Base-by-base conservation (phyloP, 139 green algal species). In the Picochlorum sp. region DNA sequence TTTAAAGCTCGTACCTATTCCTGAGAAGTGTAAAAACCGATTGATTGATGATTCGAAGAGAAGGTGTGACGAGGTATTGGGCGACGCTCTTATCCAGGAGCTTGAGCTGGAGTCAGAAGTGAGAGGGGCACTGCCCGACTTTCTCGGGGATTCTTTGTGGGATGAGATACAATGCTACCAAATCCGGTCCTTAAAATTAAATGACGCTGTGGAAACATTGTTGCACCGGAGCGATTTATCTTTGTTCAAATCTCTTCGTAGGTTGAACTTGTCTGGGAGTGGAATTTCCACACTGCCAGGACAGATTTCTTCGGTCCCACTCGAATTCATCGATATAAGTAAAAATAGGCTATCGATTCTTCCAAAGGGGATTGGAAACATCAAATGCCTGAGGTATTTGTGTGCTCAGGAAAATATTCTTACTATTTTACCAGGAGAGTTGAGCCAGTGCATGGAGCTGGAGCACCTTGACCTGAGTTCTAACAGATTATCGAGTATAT, bases 401-500 rank as follows among this genome's bases (percentile, higher is more conserved):
- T 26, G 56, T 37, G 82, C 78, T 0, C 85, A 97, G 72, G 73
- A 90, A 69, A 96, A 96, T 78, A 60, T 81, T 57, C 69, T 97
- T 23, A 67, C 73, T 13, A 66, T 77, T 6, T 45, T 97, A 47
- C 91, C 88, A 52, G 80, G 78, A 44, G 85, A 94, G 71, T 76
- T 94, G 69, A 72, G 78, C 10, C 63, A 38, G 54, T 95, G 84
- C 72, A 59, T 38, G 20, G 24, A 54, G 3, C 76, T 97, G 60
- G 70, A 79, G n/a, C 75, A 90, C 65, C 62, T 97, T 15, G 86
- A 87, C 52, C 71, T 97, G 62, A 84, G 96, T 79, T 60, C 76
- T 69, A 97, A 97, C 81, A 68, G 75, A 6, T 73, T 96, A 26
- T 77, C 80, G 20, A 81, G 71, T 31, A 77, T 86, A 5, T 72